Evolutionary conservation across 768 basidiomycete genomes (phyloP).

Genomic region (Lanmaoa rubissima): DNA sequence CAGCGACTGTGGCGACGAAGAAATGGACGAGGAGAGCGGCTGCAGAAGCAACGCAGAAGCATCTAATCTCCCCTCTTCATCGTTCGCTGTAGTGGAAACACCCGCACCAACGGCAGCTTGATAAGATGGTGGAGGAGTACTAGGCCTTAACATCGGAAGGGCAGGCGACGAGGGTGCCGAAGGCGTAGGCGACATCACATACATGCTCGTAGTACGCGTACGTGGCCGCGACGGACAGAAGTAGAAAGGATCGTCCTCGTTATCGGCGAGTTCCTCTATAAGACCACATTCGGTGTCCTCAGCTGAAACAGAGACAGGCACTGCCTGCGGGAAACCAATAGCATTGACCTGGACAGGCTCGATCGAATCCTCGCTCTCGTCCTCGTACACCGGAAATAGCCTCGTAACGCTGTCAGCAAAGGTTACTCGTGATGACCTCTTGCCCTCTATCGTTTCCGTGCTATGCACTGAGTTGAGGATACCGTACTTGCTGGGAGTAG

Average conservation of each 20-base stretch:
- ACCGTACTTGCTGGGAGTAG: conserved; percentile 16
- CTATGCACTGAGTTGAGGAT: conserved; percentile 13
- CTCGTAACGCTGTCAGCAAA: conserved; percentile 20
- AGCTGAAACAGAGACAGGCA: background rate
- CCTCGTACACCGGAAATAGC: conserved; percentile 32
- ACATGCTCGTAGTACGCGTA: conserved; percentile 33
- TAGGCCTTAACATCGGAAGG: conserved; percentile 25
- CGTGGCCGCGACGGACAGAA: conserved; percentile 22
- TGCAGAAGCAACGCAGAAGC: conserved; percentile 30
- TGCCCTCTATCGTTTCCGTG: conserved; percentile 14
- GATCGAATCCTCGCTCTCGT: conserved; percentile 36
- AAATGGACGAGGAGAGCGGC: conserved; percentile 21
- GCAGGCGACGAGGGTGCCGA: conserved; percentile 3
- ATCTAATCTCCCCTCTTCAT: conserved; percentile 13
- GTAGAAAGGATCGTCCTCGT: conserved; percentile 26
- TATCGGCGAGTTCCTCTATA: conserved; percentile 5
- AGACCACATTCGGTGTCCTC: background rate
- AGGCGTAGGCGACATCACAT: conserved; percentile 8
- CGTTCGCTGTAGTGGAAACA: background rate
- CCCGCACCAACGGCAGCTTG: conserved; percentile 11
- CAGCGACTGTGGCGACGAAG: conserved; percentile 8
- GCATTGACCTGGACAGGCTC: conserved; percentile 9
- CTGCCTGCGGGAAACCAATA: conserved; percentile 24
- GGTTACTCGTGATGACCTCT: conserved; percentile 16
- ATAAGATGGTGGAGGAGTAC: conserved; percentile 27